phyloP scores from a whole-genome alignment of 805 yeast species.

The Sungouiella blattae region DNA sequence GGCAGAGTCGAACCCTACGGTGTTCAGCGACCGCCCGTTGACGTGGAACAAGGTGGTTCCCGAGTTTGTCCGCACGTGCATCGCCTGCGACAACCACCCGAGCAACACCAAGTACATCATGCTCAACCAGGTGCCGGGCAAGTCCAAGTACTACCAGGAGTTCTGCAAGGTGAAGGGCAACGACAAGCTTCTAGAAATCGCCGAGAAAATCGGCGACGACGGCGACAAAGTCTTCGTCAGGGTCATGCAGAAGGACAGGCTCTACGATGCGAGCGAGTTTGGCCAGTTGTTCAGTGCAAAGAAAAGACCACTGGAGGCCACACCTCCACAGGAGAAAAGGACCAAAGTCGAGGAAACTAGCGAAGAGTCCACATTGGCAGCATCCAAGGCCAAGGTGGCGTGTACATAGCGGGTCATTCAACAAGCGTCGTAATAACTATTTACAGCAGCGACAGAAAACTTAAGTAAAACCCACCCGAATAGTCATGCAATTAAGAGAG shows the following conservation, averaged over 20 bases:
- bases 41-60: slow-evolving; percentile 54
- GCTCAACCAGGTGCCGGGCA: slow-evolving; percentile 76
- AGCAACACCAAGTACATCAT: slow-evolving; percentile 77
- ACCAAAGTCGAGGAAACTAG: too few relatives aligned
- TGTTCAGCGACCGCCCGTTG: slow-evolving; percentile 48
- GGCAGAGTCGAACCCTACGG: slow-evolving; percentile 84
- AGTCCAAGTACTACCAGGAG: slow-evolving; percentile 53
- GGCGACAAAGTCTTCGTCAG: slow-evolving; percentile 33
- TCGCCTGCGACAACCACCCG: slow-evolving; percentile 54
- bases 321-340: slow-evolving; percentile 4
- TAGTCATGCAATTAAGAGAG: slow-evolving; percentile 16
- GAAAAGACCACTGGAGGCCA: slow-evolving; percentile 1
- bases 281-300: neutral
- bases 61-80: slow-evolving; percentile 56
- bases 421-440: slow-evolving; percentile 9
- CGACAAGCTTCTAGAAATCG: slow-evolving; percentile 43
- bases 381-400: too few relatives aligned
- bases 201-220: slow-evolving; percentile 31
- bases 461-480: slow-evolving; percentile 9
- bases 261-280: slow-evolving; percentile 16
- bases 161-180: slow-evolving; percentile 55
- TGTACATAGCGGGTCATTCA: too few relatives aligned
- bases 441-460: slow-evolving; percentile 12
- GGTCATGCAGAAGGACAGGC: slow-evolving; percentile 29
- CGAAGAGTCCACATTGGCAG: too few relatives aligned